phyloP scores from a whole-genome alignment of 2,329 filamentous ascomycete species.

The Microsporum ferrugineum region DNA sequence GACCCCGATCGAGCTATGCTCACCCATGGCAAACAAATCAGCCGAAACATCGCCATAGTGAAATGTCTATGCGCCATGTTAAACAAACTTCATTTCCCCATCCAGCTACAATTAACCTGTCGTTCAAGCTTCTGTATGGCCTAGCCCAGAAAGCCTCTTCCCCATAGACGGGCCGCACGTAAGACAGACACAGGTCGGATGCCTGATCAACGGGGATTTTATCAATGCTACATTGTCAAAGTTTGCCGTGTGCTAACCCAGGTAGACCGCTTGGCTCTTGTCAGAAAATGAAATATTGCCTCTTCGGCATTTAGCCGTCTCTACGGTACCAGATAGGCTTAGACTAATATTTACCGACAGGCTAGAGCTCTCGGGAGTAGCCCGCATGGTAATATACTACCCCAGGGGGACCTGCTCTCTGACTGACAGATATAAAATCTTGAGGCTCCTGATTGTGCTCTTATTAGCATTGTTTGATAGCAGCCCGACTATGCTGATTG shows the following conservation, averaged over 20 bases:
- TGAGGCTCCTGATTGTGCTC: background rate
- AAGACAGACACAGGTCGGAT: conserved; percentile 5
- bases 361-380: background rate
- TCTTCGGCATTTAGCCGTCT: background rate
- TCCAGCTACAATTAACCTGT: conserved; percentile 1
- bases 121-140: background rate
- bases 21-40: conserved; percentile 1
- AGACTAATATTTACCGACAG: background rate
- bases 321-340: background rate
- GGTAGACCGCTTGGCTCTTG: background rate
- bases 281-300: background rate
- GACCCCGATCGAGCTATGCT: background rate
- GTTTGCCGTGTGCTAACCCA: background rate
- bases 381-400: background rate
- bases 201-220: background rate
- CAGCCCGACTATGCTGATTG: background rate
- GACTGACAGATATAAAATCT: background rate
- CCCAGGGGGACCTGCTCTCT: background rate
- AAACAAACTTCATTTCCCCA: conserved; percentile 3
- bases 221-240: conserved; percentile 2
- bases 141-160: background rate
- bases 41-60: background rate
- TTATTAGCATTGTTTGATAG: background rate
- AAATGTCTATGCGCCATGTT: background rate
- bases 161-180: conserved; percentile 5